Base-by-base conservation (phyloP, 1,284 basidiomycete genomes). In the Austroboletus olivaceoglutinosus region DNA sequence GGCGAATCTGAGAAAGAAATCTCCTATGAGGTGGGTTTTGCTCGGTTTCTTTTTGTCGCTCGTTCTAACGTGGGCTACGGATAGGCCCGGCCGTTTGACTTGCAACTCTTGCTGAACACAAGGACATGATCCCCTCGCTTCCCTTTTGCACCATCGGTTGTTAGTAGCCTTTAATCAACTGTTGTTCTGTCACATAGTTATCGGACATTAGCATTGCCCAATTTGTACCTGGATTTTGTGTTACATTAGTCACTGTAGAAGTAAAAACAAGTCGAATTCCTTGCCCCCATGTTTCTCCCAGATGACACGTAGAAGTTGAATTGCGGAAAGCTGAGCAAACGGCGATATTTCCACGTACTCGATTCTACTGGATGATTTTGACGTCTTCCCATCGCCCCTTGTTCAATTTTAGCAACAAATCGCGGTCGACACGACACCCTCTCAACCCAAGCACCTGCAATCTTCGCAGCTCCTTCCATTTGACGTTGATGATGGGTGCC, bases 371-470 rank as follows among this genome's bases (percentile, higher is more conserved):
- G 51, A 84, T 61, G 52, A 86, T 62, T 39, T 68, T 67, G 25
- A 88, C 73, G 58, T 85, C 83, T 51, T 78, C 76, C 84, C 84
- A 86, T 55, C 82, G 75, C 0, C 77, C 76, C 58, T 71, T 69
- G 55, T 87, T 86, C 40, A 88, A 61, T 48, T 68, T 75, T 27
- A 53, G 54, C 21, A 76, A 50, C 33, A 81, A 64, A 18, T 65
- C 70, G 34, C 61, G 57, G 7, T 75, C 69, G 19, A 83, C 59
- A 43, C 63, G 62, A 60, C 81, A 85, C 38, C 66, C 76, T 56
- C 82, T 71, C 46, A 84, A 61, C 1, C 81, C 84, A 25, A 88
- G 62, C 16, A 80, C 67, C 53, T 70, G 68, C 53, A 89, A 60
- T 34, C 73, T 61, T 34, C 65, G 71, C 80, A 80, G 80, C 25